Base-by-base conservation (phyloP, 805 yeast species). In the Yarrowia sp. region DNA sequence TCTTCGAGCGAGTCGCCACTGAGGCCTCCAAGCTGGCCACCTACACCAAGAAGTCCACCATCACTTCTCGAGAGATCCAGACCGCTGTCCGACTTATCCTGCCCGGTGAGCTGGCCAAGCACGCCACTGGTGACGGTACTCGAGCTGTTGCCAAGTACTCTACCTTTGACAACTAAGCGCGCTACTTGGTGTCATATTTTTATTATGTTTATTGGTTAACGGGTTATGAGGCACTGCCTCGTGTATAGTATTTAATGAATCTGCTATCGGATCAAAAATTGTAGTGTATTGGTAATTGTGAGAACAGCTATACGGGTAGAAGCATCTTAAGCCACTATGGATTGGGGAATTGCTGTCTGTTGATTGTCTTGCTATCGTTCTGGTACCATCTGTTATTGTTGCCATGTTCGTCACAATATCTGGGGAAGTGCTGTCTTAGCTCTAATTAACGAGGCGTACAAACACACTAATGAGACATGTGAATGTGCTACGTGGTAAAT, bases 11-110 rank as follows among this genome's bases (percentile, higher is more conserved):
- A 84, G 88, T 93, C 73, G 97, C 97, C 72, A 80, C 93, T 72
- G 97, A 92, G 83, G 97, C 97, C 72, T 92, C 97, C 70, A 93
- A 92, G 82, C 86, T 93, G 73, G 97, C 97, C 80, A 96, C 97
- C 75, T 92, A 92, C 88, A 92, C 92, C 89, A 91, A 91, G 84
- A 92, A 91, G 82, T 90, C 97, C 65, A 92, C 98, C 71, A 92
- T 93, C 75, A 90, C 97, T 69, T 96, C 97, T 66, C 90, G 97
- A 83, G 97, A 92, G 83, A 92, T 92, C 73, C 97, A 92, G 84
- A 92, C 97, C 71, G 97, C 98, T 71, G 97, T 92, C 69, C 90
- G 97, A 85, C 86, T 92, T 75, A 91, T 92, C 80, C 86, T 92
- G 73, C 98, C 98, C 71, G 97, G 97, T 85, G 97, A 92, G 83